Base-by-base conservation (phyloP, 2,329 filamentous ascomycete genomes). In the Fusarium phyllophilum region DNA sequence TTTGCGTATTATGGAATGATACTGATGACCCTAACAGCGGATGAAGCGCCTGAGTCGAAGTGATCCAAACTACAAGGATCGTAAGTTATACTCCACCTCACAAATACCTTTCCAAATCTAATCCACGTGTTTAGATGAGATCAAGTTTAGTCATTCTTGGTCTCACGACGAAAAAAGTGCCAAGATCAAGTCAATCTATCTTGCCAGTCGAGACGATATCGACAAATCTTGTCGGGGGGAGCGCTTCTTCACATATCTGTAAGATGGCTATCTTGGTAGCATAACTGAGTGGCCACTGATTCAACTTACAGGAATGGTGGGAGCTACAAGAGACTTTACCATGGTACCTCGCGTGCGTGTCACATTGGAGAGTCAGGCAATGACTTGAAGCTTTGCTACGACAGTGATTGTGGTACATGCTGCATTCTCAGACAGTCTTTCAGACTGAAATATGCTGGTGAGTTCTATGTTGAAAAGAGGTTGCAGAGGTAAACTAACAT, bases 61-160 rank as follows among this genome's bases (percentile, higher is more conserved):
- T n/a, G 46, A 49, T n/a, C 46, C 46, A 2, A 8, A 12, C 7
- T 49, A 33, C 9, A 49, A 33, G 26, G 46, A 49, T n/a, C 29
- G 22, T n/a, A n/a, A n/a, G 46, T 12, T 33, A 1, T 33, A 31
- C 20, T 9, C 20, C 6, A 7, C 15, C 3, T 11, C 4, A 15
- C 13, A 15, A 0, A 1, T 15, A 11, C 8, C 7, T 18, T 17
- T 2, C 0, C 6, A n/a, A 4, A 0, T 4, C 46, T 33, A 0
- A 49, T 6, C 20, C 3, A 2, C 0, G 17, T n/a, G 0, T 5
- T 33, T 9, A 33, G 46, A 49, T 49, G 29, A 49, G 22, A 12
- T n/a, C 4, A 49, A 49, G 10, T 49, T 49, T 14, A n/a, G 33
- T 33, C 10, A 33, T 17, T 49, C 29, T 9, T 33, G 22, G 46